These are phyloP conservation scores for Thalassiosira allenii DNA, from an alignment of 352 stramenopile species.

Conservation along the genomic window DNA sequence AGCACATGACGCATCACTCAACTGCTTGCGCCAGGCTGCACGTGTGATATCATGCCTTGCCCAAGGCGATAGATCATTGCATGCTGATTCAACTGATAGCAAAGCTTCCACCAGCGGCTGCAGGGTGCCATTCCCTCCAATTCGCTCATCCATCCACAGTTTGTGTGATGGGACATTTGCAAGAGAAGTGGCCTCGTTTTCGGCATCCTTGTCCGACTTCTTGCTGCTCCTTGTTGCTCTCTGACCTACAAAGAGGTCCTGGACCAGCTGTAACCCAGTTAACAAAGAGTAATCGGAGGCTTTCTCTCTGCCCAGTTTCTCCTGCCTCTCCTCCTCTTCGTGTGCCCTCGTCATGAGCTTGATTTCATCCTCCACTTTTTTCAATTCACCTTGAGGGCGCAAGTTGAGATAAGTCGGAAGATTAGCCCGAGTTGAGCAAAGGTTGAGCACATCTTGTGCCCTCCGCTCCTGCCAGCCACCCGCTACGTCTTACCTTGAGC, in stretches of 20 bases:
- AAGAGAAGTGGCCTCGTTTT: constrained; percentile 32
- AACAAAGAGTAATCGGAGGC: constrained; percentile 60
- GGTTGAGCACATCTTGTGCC: too few species aligned
- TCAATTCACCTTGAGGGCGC: constrained; percentile 69
- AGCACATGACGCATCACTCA: constrained; percentile 63
- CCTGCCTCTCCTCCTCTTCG: constrained; percentile 41
- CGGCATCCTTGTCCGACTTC: constrained; percentile 28
- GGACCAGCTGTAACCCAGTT: constrained; percentile 70
- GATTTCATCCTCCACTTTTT: constrained; percentile 66
- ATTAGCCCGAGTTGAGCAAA: too few species aligned
- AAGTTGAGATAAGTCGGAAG: too few species aligned
- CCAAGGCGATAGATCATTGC: constrained; percentile 69
- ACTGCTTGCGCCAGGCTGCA: constrained; percentile 63
- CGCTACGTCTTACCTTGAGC: too few species aligned
- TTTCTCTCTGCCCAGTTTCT: constrained; percentile 48
- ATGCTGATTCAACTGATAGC: constrained; percentile 68
- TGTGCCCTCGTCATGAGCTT: constrained; percentile 36
- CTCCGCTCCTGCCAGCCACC: too few species aligned
- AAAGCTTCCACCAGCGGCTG: constrained; percentile 69
- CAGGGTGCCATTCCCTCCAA: constrained; percentile 76
- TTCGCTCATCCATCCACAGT: constrained; percentile 67
- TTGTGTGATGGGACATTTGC: constrained; percentile 59
- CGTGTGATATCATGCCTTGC: constrained; percentile 58
- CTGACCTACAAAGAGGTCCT: constrained; percentile 35
- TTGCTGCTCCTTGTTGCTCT: constrained; percentile 43